Evolutionary conservation across 805 yeast species (phyloP), one percentile per base, ranked within the genome.

Genomic region (Metschnikowia picachoensis): DNA sequence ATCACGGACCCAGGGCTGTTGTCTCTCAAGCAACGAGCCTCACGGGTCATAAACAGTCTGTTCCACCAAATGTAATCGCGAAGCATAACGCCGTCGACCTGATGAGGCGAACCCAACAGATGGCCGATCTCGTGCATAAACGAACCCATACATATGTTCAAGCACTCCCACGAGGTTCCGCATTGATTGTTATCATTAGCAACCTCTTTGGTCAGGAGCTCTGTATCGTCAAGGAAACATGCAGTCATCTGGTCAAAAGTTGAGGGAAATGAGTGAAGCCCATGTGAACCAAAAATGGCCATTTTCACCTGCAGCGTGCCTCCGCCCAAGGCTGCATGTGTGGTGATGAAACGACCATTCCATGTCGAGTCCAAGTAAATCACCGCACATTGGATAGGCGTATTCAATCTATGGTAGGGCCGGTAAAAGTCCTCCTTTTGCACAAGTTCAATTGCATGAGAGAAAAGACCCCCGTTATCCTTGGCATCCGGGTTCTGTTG

Each of bases 101-200:
- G 94, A 66, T 92, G 98, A 0, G 98, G 97, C 52, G 92, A 86
- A 0, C 97, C 96, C 35, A 92, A 70, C 27, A 80, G 68, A 62
- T 92, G 98, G 1, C 99, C 98, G 42, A 92, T 84, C 61, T 92
- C 98, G 64, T 92, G 98, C 85, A 91, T 75, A 57, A 90, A 91
- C 0, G 98, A 97, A 37, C 99, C 98, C 56, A 87, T 61, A 1
- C 97, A 87, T 32, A 92, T 77, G 49, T 86, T 85, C 37, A 86
- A 66, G 58, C 95, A 86, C 65, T 92, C 97, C 96, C 97, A 94
- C 46, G 84, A 77, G 1, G 95, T 77, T 0, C 94, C 86, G 62
- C 96, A 85, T 60, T 91, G 85, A 56, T 80, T 78, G 53, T 84
- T 73, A 64, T 94, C 99, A 64, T 94, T 90, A 10, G 96, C 97